These are phyloP conservation scores for Phytophthora kernoviae DNA, from an alignment of 352 stramenopile genomes.

Conservation along the genomic window DNA sequence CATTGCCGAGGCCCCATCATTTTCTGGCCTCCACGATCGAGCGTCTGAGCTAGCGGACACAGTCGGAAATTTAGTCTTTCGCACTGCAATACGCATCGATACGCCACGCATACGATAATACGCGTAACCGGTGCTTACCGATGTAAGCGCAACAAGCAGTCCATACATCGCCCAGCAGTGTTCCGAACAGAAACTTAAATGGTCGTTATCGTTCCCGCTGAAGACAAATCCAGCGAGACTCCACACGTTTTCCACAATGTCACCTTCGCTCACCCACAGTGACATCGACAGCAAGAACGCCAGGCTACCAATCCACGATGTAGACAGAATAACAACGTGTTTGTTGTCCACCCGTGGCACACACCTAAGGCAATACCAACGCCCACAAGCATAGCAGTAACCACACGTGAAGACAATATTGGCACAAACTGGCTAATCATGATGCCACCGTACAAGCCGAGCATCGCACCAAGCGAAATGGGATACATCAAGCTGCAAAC, in stretches of 20 bases:
- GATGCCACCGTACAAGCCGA: conserved; percentile 69
- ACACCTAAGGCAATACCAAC: conserved; percentile 51
- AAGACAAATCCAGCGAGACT: conserved; percentile 70
- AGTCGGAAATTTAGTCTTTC: conserved; percentile 49
- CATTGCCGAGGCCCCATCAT: conserved; percentile 21
- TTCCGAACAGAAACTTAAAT: conserved; percentile 58
- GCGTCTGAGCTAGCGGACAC: conserved; percentile 84
- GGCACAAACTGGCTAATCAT: conserved; percentile 74
- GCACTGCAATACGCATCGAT: conserved; percentile 32
- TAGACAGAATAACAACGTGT: conserved; percentile 71
- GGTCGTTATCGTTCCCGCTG: conserved; percentile 47
- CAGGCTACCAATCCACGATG: conserved; percentile 66
- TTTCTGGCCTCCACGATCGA: conserved; percentile 63
- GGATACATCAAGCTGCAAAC: conserved; percentile 67
- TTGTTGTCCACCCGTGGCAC: conserved; percentile 47
- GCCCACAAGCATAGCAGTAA: conserved; percentile 52
- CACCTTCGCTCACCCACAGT: conserved; percentile 64
- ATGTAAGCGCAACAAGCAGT: conserved; percentile 48
- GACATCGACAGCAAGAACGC: conserved; percentile 75
- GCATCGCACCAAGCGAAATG: conserved; percentile 60
- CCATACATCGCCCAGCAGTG: conserved; percentile 71
- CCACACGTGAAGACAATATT: conserved; percentile 57
- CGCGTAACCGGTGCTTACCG: conserved; percentile 43
- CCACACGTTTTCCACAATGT: conserved; percentile 72
- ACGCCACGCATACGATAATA: conserved; percentile 50